A percentile compares a stretch with the other conserved stretches of the same genome.
phyloP scores from a whole-genome alignment of 1,139 yeast genomes.

The Yamadazyma sp. region DNA sequence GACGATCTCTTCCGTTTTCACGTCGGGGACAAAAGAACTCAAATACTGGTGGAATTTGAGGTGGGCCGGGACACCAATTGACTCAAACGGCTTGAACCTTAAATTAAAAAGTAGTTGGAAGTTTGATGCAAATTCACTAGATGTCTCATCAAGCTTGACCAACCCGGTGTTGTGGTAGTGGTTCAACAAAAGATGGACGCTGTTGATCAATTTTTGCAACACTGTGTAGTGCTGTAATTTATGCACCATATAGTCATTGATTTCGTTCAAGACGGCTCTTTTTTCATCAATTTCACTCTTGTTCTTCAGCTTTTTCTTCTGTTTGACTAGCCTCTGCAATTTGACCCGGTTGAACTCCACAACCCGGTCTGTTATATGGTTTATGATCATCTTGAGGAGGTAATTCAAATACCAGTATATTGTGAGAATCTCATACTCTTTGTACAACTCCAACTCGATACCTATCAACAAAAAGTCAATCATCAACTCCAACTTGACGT shows the following conservation, averaged over 20 bases:
- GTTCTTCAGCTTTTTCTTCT: conserved; percentile 47
- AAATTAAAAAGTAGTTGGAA: conserved; percentile 58
- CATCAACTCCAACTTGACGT: conserved; percentile 68
- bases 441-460: conserved; percentile 73
- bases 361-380: conserved; percentile 52
- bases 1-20: conserved; percentile 12
- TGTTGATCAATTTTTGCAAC: conserved; percentile 32
- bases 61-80: conserved; percentile 75
- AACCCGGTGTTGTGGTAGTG: conserved; percentile 24
- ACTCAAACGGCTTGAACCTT: conserved; percentile 79
- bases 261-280: conserved; percentile 20
- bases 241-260: conserved; percentile 19
- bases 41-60: conserved; percentile 47
- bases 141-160: conserved; percentile 32
- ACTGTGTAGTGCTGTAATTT: conserved; percentile 36
- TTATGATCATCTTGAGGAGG: conserved; percentile 47
- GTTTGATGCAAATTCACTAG: conserved; percentile 30
- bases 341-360: conserved; percentile 35
- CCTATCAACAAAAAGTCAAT: conserved; percentile 71
- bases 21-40: conserved; percentile 11
- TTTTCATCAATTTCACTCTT: conserved; percentile 38
- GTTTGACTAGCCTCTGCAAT: conserved; percentile 39
- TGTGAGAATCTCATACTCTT: conserved; percentile 65
- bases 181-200: conserved; percentile 22
- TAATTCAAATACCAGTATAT: conserved; percentile 69